Evolutionary conservation across 192 early-diverging fungal species (phyloP), one percentile per base, ranked within the genome.

Genomic region (Obelidium mucronatum): DNA sequence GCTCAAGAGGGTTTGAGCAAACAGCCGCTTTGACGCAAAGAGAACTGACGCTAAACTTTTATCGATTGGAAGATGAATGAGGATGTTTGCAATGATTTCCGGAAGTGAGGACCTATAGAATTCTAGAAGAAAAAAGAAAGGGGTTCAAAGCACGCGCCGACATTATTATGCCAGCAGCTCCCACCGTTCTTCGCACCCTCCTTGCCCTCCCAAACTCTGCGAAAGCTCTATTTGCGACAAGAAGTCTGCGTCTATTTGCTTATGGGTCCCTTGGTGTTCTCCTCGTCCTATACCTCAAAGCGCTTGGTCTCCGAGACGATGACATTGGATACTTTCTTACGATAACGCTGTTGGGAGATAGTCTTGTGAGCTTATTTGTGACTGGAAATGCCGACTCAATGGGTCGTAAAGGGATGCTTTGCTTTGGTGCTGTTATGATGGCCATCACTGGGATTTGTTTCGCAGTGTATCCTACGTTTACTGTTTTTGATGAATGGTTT

Each of bases 401-500:
- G 15, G 78, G 78, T 3, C 19, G 74, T 22, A 44, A 55, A 24
- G 3, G 3, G 17, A 76, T 75, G 78, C 74, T 79, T 3, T 37
- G 76, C 4, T 6, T 76, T 31, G 72, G 73, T 4, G 28, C 74
- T 40, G 4, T 76, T 28, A 40, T 76, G 35, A 79, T 79, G 78
- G 44, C 67, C 11, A 5, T 53, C 5, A 55, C 72, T 6, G 78
- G 78, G 24, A 11, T 74, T 2, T 62, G 24, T 8, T 77, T 67
- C 34, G 78, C 78, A 31, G 15, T 52, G n/a, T 35, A 39, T 39
- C 78, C 78, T 13, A 24, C 30, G 22, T 42, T 15, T 11, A 55
- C 30, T 15, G 44, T 13, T 3, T 52, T 39, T 22, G 44, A 22
- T 26, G 2, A 28, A 2, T 51, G 52, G 70, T n/a, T 77, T 52